These are phyloP conservation scores for Pugionium dolabratum DNA, from an alignment of 345 rosid species.

Conservation along the genomic window DNA sequence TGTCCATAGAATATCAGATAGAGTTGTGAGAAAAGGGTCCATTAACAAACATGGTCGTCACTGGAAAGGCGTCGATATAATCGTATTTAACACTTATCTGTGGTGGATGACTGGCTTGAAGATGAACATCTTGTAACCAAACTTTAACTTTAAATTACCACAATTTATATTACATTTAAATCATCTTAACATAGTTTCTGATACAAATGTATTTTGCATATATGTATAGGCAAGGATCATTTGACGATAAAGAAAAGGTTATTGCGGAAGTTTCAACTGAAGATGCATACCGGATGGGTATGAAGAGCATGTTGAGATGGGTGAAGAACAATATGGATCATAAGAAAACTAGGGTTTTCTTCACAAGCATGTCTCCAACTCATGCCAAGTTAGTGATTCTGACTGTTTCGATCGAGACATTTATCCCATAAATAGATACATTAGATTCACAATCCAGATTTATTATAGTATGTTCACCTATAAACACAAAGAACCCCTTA, in stretches of 20 bases:
- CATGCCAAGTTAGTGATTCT: slow-evolving; percentile 65
- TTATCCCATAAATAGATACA: background rate
- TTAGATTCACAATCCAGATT: background rate
- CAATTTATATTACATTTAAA: background rate
- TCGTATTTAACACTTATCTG: slow-evolving; percentile 80
- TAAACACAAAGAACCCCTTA: background rate
- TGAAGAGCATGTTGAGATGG: slow-evolving; percentile 90
- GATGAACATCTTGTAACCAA: slow-evolving; percentile 70
- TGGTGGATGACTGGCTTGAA: slow-evolving; percentile 96
- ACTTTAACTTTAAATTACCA: background rate
- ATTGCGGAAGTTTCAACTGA: slow-evolving; percentile 59
- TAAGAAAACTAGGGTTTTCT: slow-evolving; percentile 74
- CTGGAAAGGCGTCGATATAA: slow-evolving; percentile 86
- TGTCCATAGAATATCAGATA: slow-evolving; percentile 71
- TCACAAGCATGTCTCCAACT: slow-evolving; percentile 94
- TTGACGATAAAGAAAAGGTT: slow-evolving; percentile 65
- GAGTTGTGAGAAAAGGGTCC: slow-evolving; percentile 82
- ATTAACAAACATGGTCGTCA: slow-evolving; percentile 86
- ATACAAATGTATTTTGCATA: background rate
- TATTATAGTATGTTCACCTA: background rate
- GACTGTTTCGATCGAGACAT: background rate
- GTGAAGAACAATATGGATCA: slow-evolving; percentile 71
- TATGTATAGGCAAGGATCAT: slow-evolving; percentile 73
- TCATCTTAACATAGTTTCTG: slow-evolving; percentile 4
- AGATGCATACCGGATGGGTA: slow-evolving; percentile 84